Conservation (phyloP, 306 rosid species). For the Coriaria nepalensis region DNA sequence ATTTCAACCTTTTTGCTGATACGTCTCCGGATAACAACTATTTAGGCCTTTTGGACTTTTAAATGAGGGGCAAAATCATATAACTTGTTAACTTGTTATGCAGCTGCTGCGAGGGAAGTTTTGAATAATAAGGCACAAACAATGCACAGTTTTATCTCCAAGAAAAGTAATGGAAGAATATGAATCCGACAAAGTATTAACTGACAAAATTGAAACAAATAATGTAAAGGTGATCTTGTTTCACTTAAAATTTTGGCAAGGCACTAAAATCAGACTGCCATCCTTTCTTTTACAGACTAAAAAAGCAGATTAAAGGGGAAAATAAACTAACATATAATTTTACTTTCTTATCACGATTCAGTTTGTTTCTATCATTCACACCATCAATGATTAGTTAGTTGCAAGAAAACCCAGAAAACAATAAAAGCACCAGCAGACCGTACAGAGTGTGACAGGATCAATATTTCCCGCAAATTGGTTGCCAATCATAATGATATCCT, state of each 20-base stretch:
- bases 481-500: conserved; percentile 15
- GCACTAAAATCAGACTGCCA: background rate
- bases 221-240: too few relatives aligned
- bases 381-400: conserved; percentile 36
- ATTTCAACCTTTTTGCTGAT: too few relatives aligned
- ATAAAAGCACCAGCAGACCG: conserved; percentile 31
- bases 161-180: too few relatives aligned
- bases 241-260: background rate
- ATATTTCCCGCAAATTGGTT: conserved; percentile 27
- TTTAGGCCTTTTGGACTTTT: too few relatives aligned
- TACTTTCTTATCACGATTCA: conserved; percentile 23
- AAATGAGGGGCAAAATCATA: too few relatives aligned
- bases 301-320: conserved; percentile 9
- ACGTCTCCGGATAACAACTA: too few relatives aligned
- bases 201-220: too few relatives aligned
- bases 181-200: too few relatives aligned
- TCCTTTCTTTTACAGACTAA: background rate
- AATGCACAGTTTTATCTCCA: too few relatives aligned
- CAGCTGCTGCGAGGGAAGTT: too few relatives aligned
- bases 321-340: conserved; percentile 34
- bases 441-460: conserved; percentile 36
- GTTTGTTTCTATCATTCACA: conserved; percentile 47
- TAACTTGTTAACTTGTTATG: too few relatives aligned
- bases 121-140: too few relatives aligned
- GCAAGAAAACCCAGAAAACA: conserved; percentile 22